These are phyloP conservation scores for Lyophyllum atratum DNA, from an alignment of 768 basidiomycete genomes.

Conservation along the genomic window DNA sequence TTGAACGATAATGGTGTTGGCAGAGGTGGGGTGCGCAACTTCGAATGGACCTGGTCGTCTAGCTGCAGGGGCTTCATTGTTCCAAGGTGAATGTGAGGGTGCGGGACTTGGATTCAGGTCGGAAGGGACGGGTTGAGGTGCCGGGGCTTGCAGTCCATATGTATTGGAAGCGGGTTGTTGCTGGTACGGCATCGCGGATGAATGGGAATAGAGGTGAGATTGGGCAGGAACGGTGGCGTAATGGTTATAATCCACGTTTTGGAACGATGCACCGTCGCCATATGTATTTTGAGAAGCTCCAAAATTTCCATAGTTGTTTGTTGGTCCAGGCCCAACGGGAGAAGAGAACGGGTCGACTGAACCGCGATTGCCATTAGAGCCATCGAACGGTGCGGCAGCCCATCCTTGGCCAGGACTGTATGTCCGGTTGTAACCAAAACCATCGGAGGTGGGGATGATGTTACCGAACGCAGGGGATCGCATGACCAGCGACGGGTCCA, in stretches of 20 bases:
- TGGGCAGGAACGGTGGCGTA: slow-evolving; percentile 13
- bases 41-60: slow-evolving; percentile 47
- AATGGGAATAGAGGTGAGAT: slow-evolving; percentile 16
- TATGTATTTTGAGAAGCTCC: slow-evolving; percentile 13
- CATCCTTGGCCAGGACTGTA: slow-evolving; percentile 33
- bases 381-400: slow-evolving; percentile 18
- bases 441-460: slow-evolving; percentile 36
- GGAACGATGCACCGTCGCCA: slow-evolving; percentile 5
- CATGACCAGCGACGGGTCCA: slow-evolving; percentile 35
- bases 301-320: slow-evolving; percentile 8
- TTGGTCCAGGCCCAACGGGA: slow-evolving; percentile 14
- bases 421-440: slow-evolving; percentile 35
- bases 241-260: slow-evolving; percentile 10
- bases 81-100: slow-evolving; percentile 39
- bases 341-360: slow-evolving; percentile 15
- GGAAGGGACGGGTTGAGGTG: slow-evolving; percentile 18
- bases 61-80: slow-evolving; percentile 24
- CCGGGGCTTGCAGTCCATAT: slow-evolving; percentile 11
- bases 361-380: slow-evolving; percentile 12
- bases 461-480: slow-evolving; percentile 33
- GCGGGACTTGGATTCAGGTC: slow-evolving; percentile 18
- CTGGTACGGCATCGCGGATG: slow-evolving; percentile 14
- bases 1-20: slow-evolving; percentile 33
- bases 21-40: slow-evolving; percentile 38
- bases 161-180: slow-evolving; percentile 11